A percentile compares a stretch with the other conserved stretches of the same genome.
Evolutionary conservation across 2,329 filamentous ascomycete species (phyloP).

Genomic region (Sphaerulina vaccinii): DNA sequence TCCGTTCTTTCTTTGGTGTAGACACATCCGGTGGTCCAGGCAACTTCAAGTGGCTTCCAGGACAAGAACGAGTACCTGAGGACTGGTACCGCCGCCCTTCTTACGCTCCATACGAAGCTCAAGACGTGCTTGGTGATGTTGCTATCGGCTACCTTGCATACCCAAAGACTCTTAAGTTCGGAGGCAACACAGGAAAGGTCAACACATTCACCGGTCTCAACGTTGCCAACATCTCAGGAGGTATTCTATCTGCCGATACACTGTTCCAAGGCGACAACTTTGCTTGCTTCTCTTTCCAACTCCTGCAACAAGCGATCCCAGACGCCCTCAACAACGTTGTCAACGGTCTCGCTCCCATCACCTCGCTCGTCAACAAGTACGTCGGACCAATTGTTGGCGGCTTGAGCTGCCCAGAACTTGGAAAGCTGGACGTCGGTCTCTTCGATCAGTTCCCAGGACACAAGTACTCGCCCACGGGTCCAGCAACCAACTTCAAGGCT

Average conservation of each 20-base stretch:
- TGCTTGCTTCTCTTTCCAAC: conserved; percentile 26
- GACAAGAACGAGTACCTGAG: conserved; percentile 28
- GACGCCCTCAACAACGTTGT: conserved; percentile 24
- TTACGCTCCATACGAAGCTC: conserved; percentile 21
- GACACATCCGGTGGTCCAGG: conserved; percentile 18
- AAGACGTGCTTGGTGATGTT: conserved; percentile 22
- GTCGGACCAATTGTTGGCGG: conserved; percentile 23
- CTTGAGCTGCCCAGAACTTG: conserved; percentile 25
- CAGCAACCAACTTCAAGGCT: conserved; percentile 29
- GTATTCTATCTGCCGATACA: conserved; percentile 41
- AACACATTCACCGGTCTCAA: conserved; percentile 41
- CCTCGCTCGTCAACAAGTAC: conserved; percentile 24
- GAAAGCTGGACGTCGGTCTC: conserved; percentile 20
- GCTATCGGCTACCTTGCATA: conserved; percentile 20
- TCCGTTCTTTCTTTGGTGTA: conserved; percentile 28
- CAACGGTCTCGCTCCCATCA: conserved; percentile 20
- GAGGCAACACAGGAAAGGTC: conserved; percentile 36
- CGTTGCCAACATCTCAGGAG: conserved; percentile 39
- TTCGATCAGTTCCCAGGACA: conserved; percentile 31
- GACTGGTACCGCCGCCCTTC: conserved; percentile 27
- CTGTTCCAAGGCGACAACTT: conserved; percentile 22
- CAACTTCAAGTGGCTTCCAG: conserved; percentile 21
- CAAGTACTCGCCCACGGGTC: conserved; percentile 27
- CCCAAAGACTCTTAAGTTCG: conserved; percentile 27
- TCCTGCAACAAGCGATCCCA: conserved; percentile 37